Evolutionary conservation across 2,329 filamentous ascomycete species (phyloP), one percentile per base, ranked within the genome.

Genomic region (Endothia cerciana): DNA sequence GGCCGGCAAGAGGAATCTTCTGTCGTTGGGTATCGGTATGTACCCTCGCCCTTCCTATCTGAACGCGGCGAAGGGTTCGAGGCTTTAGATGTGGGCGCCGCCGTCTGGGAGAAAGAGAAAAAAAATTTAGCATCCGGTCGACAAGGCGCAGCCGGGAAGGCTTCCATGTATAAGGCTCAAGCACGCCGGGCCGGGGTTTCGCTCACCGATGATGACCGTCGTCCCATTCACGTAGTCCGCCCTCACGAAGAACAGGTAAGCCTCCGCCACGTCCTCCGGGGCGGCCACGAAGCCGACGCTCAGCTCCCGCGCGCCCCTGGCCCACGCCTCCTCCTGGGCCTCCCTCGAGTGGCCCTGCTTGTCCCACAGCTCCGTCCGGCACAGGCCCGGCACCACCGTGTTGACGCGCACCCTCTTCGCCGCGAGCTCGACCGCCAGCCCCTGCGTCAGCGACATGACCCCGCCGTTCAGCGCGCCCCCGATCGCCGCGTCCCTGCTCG

Each of bases 401-500:
- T 75, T 76, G 61, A 75, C 73, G 22, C 74, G 71, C 56, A 76
- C 70, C 47, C 64, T 69, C 69, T 74, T 74, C 2, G 62, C 67
- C 2, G 65, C 60, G 60, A 76, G 68, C 68, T 76, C 73, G 49
- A 69, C 68, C 2, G 74, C 73, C 59, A 75, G 68, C 8, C 71
- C 71, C 47, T 72, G 67, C 11, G 74, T 74, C 47, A 73, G 60
- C 41, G 71, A 71, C 58, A 74, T 71, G 4, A 76, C 68, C 17
- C 72, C 74, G 10, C 71, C 71, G 60, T 75, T 74, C 40, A 76
- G 70, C 8, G 73, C 77, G 3, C 73, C 74, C 28, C 76, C 77
- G 15, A 78, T 74, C 5, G 75, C 69, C 5, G 77, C 74, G 22
- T 75, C 75, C 68, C 76, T 77, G 36, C 77, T 75, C 1, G 77